phyloP scores from a whole-genome alignment of 1,139 yeast species.

The Arxiozyma telluris region DNA sequence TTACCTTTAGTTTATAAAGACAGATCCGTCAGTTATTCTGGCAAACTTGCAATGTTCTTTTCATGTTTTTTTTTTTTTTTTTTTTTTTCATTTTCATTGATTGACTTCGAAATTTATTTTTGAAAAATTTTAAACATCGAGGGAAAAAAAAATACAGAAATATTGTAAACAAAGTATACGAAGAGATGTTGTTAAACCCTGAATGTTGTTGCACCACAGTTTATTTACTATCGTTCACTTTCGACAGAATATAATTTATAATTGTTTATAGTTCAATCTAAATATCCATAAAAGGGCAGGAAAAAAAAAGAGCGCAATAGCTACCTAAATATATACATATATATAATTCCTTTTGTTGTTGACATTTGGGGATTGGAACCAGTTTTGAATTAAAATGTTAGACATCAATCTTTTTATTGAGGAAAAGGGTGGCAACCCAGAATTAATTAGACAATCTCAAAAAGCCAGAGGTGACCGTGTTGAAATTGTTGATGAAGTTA shows the following conservation, averaged over 20 bases:
- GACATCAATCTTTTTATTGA: slow-evolving; percentile 85
- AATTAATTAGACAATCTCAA: slow-evolving; percentile 77
- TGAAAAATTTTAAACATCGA: background rate
- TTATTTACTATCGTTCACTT: too few species aligned
- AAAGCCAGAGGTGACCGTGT: slow-evolving; percentile 90
- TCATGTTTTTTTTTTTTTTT: too few species aligned
- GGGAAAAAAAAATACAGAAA: too few species aligned
- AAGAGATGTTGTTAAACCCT: background rate
- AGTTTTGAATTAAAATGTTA: slow-evolving; percentile 45
- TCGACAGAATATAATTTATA: too few species aligned
- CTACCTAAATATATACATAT: too few species aligned
- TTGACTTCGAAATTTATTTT: background rate
- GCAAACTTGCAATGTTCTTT: too few species aligned
- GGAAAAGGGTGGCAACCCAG: slow-evolving; percentile 96
- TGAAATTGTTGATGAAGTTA: slow-evolving; percentile 91
- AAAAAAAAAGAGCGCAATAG: background rate
- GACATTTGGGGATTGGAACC: background rate
- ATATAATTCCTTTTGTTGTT: too few species aligned
- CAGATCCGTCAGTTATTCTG: background rate
- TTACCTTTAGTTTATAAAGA: background rate
- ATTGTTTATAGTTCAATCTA: background rate
- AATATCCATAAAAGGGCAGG: background rate
- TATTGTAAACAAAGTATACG: too few species aligned
- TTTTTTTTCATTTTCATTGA: background rate
- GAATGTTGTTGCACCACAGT: background rate